Evolutionary conservation across 257 asterid genomes (phyloP).

Genomic region (Anisodus acutangulus): DNA sequence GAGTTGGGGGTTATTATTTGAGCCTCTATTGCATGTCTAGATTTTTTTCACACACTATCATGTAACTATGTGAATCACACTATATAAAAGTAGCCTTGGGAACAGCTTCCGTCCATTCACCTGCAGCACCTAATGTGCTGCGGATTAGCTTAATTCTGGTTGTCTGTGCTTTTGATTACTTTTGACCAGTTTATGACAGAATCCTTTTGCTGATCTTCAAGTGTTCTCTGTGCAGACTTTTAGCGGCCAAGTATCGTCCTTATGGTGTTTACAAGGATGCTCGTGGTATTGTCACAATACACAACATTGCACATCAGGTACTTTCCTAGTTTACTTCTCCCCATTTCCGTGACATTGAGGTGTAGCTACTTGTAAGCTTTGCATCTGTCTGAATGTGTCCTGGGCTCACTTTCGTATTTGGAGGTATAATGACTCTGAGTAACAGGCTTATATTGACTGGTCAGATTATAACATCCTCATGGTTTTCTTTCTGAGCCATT

Average conservation of each 20-base stretch:
- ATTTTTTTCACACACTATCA: neutral
- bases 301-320: constrained; percentile 98
- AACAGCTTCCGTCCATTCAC: neutral
- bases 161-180: constrained; percentile 7
- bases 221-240: constrained; percentile 56
- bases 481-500: constrained; percentile 3
- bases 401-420: neutral
- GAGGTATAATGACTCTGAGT: neutral
- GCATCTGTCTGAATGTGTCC: neutral
- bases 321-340: constrained; percentile 27
- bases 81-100: constrained; percentile 7
- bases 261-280: constrained; percentile 94
- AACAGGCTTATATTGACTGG: constrained; percentile 15
- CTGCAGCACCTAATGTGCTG: constrained; percentile 18
- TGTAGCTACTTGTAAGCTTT: neutral
- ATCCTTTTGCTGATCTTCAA: constrained; percentile 1
- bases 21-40: neutral
- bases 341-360: neutral
- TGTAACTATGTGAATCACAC: neutral
- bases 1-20: neutral
- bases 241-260: constrained; percentile 96
- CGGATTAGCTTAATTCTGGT: constrained; percentile 1
- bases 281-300: constrained; percentile 79
- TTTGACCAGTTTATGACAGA: constrained; percentile 19
- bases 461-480: constrained; percentile 23